Evolutionary conservation across 1,139 yeast genomes (phyloP).

Genomic region (Candida frijolesensis): DNA sequence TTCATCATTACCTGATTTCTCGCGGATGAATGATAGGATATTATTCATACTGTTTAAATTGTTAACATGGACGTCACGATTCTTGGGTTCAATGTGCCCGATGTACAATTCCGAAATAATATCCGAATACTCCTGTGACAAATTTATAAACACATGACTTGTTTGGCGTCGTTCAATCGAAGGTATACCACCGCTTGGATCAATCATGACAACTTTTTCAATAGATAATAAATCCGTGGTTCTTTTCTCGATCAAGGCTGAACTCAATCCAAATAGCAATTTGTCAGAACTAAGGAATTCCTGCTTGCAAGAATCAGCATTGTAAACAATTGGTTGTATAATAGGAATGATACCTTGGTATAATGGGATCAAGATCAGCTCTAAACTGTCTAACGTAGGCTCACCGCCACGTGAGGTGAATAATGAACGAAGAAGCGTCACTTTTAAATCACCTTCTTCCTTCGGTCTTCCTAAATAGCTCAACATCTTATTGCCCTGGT

Average conservation of each 20-base stretch:
- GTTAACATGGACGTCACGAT: constrained; percentile 52
- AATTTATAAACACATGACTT: constrained; percentile 85
- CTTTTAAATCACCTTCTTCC: constrained; percentile 29
- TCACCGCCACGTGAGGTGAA: constrained; percentile 22
- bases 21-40: constrained; percentile 33
- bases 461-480: constrained; percentile 25
- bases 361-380: constrained; percentile 42
- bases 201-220: constrained; percentile 81
- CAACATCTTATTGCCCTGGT: constrained; percentile 36
- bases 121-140: constrained; percentile 77
- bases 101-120: constrained; percentile 63
- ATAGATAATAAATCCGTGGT: constrained; percentile 48
- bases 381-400: constrained; percentile 27
- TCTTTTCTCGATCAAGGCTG: constrained; percentile 25
- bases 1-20: constrained; percentile 37
- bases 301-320: constrained; percentile 32
- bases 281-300: constrained; percentile 37
- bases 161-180: constrained; percentile 78
- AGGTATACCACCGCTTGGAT: constrained; percentile 87
- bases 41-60: constrained; percentile 59
- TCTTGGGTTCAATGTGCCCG: constrained; percentile 48
- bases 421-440: constrained; percentile 32
- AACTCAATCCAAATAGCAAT: constrained; percentile 30
- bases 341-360: constrained; percentile 59
- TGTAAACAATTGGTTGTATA: constrained; percentile 59